A percentile compares a stretch with the other conserved stretches of the same genome.
Evolutionary conservation across 1,284 basidiomycete species (phyloP).

Genomic region (Psilocybe mexicana): DNA sequence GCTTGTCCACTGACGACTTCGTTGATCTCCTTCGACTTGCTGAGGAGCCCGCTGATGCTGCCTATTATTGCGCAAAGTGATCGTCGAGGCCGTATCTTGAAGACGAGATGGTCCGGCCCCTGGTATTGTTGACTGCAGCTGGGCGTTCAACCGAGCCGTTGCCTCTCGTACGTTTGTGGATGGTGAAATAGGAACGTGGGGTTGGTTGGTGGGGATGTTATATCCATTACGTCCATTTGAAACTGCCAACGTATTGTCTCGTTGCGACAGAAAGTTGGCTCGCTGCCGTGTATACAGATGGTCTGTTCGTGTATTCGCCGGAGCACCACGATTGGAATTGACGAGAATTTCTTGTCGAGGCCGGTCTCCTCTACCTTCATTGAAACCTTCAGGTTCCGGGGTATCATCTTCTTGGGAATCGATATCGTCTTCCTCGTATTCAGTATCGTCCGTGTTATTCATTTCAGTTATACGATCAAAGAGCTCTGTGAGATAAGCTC

Average conservation of each 20-base stretch:
- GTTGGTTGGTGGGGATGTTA: background rate
- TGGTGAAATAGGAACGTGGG: conserved; percentile 23
- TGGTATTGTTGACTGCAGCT: conserved; percentile 30
- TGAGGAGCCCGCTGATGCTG: conserved; percentile 13
- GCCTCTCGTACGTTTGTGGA: conserved; percentile 31
- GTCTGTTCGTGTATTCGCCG: background rate
- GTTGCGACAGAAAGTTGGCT: conserved; percentile 13
- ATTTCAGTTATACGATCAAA: conserved; percentile 73
- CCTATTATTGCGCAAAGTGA: background rate
- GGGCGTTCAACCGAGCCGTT: conserved; percentile 33
- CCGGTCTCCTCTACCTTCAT: conserved; percentile 37
- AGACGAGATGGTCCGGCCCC: conserved; percentile 31
- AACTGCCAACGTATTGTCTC: conserved; percentile 28
- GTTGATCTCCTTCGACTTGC: conserved; percentile 8
- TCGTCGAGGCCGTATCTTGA: background rate
- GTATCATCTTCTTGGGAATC: conserved; percentile 56
- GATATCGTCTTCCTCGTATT: conserved; percentile 71
- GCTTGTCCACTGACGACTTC: background rate
- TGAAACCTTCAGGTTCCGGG: conserved; percentile 47
- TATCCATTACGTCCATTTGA: conserved; percentile 9
- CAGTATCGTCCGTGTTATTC: conserved; percentile 70
- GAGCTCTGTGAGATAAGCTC: conserved; percentile 74
- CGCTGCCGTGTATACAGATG: conserved; percentile 11
- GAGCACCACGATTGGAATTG: conserved; percentile 25
- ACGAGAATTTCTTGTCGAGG: conserved; percentile 27